These are phyloP conservation scores for Amaranthus tricolor DNA, from an alignment of 179 eudicot species.

Conservation along the genomic window DNA sequence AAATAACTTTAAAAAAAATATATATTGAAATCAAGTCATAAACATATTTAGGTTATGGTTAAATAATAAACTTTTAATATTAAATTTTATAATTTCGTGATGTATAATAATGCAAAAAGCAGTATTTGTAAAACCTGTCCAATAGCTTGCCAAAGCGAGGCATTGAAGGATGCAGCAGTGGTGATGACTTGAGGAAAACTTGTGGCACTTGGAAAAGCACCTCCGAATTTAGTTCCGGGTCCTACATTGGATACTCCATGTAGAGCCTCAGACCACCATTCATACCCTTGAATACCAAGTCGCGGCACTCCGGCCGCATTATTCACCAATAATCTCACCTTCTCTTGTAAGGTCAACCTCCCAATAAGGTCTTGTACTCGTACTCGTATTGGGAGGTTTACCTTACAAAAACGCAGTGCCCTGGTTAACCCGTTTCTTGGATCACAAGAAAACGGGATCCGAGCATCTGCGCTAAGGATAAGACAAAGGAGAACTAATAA, in stretches of 20 bases:
- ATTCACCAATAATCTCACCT: conserved; percentile 47
- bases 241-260: conserved; percentile 72
- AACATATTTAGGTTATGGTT: no score
- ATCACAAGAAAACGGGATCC: conserved; percentile 72
- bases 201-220: conserved; percentile 39
- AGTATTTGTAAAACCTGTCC: conserved; percentile 21
- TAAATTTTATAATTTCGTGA: no score
- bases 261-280: conserved; percentile 94
- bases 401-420: conserved; percentile 45
- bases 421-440: conserved; percentile 45
- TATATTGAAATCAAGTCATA: no score
- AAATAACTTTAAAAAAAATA: no score
- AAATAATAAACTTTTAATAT: no score
- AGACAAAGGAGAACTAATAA: conserved; percentile 1
- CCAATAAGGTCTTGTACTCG: conserved; percentile 60
- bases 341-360: conserved; percentile 59
- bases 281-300: conserved; percentile 62
- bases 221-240: conserved; percentile 41
- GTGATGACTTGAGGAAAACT: conserved; percentile 45
- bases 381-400: conserved; percentile 28
- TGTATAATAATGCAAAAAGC: no score
- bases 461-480: conserved; percentile 24
- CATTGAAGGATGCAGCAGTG: conserved; percentile 42
- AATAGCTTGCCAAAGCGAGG: conserved; percentile 42
- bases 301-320: conserved; percentile 57